Percentiles rank a stretch among this genome's conserved stretches.
These are phyloP conservation scores for Fusarium scirpi DNA, from an alignment of 2,329 filamentous ascomycete genomes.

Conservation along the genomic window DNA sequence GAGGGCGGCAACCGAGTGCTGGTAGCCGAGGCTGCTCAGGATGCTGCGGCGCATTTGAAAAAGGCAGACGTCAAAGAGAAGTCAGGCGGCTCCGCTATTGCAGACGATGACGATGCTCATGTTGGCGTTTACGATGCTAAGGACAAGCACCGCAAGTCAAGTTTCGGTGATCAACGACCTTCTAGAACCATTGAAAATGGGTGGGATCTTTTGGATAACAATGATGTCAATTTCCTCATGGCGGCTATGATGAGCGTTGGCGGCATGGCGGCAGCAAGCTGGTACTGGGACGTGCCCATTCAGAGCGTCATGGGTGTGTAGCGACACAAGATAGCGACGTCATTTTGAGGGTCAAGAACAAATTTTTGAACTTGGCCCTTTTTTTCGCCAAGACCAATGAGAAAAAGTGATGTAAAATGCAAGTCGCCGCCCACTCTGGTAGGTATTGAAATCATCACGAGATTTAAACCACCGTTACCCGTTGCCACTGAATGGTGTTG, in stretches of 20 bases:
- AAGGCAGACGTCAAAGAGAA: conserved; percentile 57
- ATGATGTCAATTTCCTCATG: conserved; percentile 95
- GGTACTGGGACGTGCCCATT: conserved; percentile 70
- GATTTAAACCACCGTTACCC: conserved; percentile 32
- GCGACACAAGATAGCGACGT: conserved; percentile 38
- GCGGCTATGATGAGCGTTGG: conserved; percentile 82
- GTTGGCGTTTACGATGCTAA: conserved; percentile 62
- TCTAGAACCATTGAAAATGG: conserved; percentile 74
- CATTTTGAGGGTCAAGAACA: conserved; percentile 38
- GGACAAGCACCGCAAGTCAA: conserved; percentile 63
- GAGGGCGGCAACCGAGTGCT: conserved; percentile 75
- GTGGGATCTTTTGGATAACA: conserved; percentile 88
- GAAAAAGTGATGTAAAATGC: conserved; percentile 31
- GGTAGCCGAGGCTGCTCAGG: conserved; percentile 53
- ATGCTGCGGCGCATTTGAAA: conserved; percentile 47
- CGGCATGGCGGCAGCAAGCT: conserved; percentile 75
- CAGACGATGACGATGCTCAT: conserved; percentile 53
- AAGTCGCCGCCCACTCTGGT: conserved; percentile 9
- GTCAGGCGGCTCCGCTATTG: conserved; percentile 48
- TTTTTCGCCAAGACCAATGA: conserved; percentile 36
- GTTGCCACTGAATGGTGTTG: conserved; percentile 40
- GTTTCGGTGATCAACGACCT: conserved; percentile 67
- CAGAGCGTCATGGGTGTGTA: conserved; percentile 55
- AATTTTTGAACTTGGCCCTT: conserved; percentile 18
- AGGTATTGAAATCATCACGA: conserved; percentile 30